These are phyloP conservation scores for Colletotrichum agaves DNA, from an alignment of 2,329 filamentous ascomycete genomes.

Conservation along the genomic window DNA sequence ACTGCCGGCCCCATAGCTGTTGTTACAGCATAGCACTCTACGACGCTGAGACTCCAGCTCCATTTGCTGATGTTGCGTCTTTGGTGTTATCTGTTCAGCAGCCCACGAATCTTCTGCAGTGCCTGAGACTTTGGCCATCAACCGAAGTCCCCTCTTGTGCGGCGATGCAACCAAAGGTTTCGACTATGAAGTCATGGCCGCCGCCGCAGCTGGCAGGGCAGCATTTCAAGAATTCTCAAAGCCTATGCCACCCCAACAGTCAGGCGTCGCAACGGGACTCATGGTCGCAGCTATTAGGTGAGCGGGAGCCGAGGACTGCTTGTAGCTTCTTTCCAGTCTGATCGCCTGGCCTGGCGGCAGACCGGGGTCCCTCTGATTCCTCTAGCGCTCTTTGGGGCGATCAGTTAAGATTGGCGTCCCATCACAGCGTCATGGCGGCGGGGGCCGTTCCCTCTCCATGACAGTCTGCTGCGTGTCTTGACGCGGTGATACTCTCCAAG, in stretches of 20 bases:
- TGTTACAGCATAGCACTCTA: neutral
- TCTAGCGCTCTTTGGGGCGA: constrained; percentile 22
- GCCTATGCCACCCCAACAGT: constrained; percentile 16
- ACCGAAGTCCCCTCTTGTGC: constrained; percentile 12
- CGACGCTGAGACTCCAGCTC: neutral
- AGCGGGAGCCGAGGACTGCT: neutral
- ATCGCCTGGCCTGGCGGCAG: constrained; percentile 14
- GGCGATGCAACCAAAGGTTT: constrained; percentile 15
- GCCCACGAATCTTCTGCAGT: neutral
- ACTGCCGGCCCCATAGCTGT: constrained; percentile 2
- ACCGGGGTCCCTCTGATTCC: constrained; percentile 13
- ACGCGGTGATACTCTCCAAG: constrained; percentile 4
- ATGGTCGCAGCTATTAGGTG: constrained; percentile 2
- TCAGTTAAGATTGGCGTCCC: constrained; percentile 34
- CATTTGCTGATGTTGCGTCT: neutral
- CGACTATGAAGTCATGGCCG: constrained; percentile 29
- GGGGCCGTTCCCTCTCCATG: constrained; percentile 7
- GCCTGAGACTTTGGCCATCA: neutral
- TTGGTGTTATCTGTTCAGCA: neutral
- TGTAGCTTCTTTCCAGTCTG: constrained; percentile 4
- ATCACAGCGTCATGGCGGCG: constrained; percentile 31
- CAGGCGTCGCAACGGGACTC: constrained; percentile 16
- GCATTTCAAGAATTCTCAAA: constrained; percentile 4
- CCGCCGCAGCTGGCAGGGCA: constrained; percentile 5
- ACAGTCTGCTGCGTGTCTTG: neutral